Evolutionary conservation across 805 yeast genomes (phyloP), one percentile per base, ranked within the genome.

Genomic region (Yamadazyma ubonensis): DNA sequence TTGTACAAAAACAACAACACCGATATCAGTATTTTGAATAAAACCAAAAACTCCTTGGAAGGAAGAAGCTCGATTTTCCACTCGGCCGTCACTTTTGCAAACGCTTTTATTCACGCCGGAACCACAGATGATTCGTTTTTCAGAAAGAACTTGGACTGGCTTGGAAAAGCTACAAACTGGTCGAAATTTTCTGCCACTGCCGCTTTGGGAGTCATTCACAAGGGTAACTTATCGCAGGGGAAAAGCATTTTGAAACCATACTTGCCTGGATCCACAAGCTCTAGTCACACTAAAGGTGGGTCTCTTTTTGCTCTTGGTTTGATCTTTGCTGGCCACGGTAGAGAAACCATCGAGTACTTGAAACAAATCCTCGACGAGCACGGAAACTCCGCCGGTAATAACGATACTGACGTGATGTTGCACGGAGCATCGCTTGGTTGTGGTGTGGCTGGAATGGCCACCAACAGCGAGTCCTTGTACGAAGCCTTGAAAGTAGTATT

Each of bases 161-260:
- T 93, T 50, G 95, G 95, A 31, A 87, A 89, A 65, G 97, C 99
- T n/a, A 83, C 91, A 33, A 89, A 91, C 63, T 93, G 99, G 99
- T 89, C 97, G 5, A 93, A 91, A 59, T 93, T 93, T 61, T 81
- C 96, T 0, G 97, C 98, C 2, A 91, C 98, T 10, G 98, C 98
- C 6, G 97, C 98, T 10, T 70, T 93, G 45, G 99, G 99, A 58
- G 98, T 91, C 21, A 90, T 93, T 51, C 98, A 93, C 61, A 86
- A 84, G 57, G 98, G 99, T 39, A 91, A 91, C 61, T 73, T 93
- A 42, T 78, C 95, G 0, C 96, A 89, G 58, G 99, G 98, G 39
- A 81, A 81, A 58, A 78, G 82, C 48, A 79, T 91, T 36, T 75
- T 93, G 58, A 83, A 83, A 50, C 98, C 98, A 15, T 93, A 93